Percentiles rank a stretch among this genome's conserved stretches.
phyloP scores from a whole-genome alignment of 2,329 filamentous ascomycete species.

The Xylariales sp. region DNA sequence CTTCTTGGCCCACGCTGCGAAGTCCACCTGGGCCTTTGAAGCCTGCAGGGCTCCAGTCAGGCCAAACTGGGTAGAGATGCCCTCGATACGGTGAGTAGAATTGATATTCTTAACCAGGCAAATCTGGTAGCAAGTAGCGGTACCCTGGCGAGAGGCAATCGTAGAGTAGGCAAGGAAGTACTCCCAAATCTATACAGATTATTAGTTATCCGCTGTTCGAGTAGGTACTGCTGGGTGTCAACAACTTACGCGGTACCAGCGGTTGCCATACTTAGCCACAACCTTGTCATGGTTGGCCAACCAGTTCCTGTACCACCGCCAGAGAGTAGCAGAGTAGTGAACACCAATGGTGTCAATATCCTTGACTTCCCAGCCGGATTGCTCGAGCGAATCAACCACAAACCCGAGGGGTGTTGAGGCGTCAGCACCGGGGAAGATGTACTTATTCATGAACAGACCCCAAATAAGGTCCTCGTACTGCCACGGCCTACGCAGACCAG shows the following conservation, averaged over 20 bases:
- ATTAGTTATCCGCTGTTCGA: constrained; percentile 2
- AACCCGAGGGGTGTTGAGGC: constrained; percentile 89
- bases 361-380: constrained; percentile 87
- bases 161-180: constrained; percentile 75
- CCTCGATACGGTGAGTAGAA: constrained; percentile 72
- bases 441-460: constrained; percentile 99
- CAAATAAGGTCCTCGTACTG: constrained; percentile 97
- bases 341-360: constrained; percentile 88
- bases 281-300: constrained; percentile 90
- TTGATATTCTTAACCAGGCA: constrained; percentile 79
- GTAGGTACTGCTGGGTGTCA: background rate
- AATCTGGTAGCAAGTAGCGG: constrained; percentile 75
- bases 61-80: constrained; percentile 61
- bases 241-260: constrained; percentile 86
- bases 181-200: constrained; percentile 55
- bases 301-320: constrained; percentile 99
- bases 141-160: constrained; percentile 70
- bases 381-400: constrained; percentile 80
- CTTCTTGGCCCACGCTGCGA: constrained; percentile 28
- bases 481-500: constrained; percentile 90
- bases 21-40: constrained; percentile 25
- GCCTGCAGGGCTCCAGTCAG: constrained; percentile 55
- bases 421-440: constrained; percentile 95
- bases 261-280: constrained; percentile 86
- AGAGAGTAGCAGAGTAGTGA: constrained; percentile 93